Evolutionary conservation across 2,329 filamentous ascomycete species (phyloP).

Genomic region (Curvularia spicifera): DNA sequence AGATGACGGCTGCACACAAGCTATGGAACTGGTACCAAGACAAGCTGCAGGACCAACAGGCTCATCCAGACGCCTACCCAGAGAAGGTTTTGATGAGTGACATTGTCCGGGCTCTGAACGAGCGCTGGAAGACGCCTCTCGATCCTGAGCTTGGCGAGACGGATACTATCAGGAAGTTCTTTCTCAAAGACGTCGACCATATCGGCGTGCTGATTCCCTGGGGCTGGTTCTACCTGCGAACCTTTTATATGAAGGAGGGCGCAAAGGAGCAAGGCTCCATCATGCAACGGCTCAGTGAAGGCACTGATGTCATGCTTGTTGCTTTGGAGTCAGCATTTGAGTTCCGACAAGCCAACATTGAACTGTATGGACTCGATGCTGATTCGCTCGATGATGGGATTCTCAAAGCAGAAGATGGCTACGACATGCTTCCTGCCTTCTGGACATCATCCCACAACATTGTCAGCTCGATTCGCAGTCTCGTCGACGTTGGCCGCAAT

Average conservation of each 20-base stretch:
- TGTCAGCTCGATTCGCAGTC: conserved; percentile 48
- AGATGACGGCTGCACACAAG: conserved; percentile 77
- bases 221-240: conserved; percentile 70
- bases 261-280: conserved; percentile 61
- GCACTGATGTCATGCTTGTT: conserved; percentile 73
- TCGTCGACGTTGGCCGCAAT: conserved; percentile 52
- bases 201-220: conserved; percentile 79
- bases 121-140: conserved; percentile 74
- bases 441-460: conserved; percentile 76
- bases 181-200: conserved; percentile 68
- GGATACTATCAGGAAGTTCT: conserved; percentile 85
- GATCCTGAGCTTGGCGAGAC: conserved; percentile 71
- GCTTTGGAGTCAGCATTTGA: conserved; percentile 68
- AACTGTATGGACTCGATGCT: conserved; percentile 73
- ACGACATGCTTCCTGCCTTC: conserved; percentile 74
- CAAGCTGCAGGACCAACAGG: conserved; percentile 72
- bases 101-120: conserved; percentile 76
- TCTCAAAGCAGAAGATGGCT: conserved; percentile 58
- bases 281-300: conserved; percentile 64
- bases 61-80: conserved; percentile 63
- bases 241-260: conserved; percentile 74
- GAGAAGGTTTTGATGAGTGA: conserved; percentile 75
- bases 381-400: conserved; percentile 64
- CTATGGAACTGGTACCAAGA: conserved; percentile 83
- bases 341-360: conserved; percentile 74